Conservation (phyloP, 2,329 filamentous ascomycete species). For the Aspergillus sojae region DNA sequence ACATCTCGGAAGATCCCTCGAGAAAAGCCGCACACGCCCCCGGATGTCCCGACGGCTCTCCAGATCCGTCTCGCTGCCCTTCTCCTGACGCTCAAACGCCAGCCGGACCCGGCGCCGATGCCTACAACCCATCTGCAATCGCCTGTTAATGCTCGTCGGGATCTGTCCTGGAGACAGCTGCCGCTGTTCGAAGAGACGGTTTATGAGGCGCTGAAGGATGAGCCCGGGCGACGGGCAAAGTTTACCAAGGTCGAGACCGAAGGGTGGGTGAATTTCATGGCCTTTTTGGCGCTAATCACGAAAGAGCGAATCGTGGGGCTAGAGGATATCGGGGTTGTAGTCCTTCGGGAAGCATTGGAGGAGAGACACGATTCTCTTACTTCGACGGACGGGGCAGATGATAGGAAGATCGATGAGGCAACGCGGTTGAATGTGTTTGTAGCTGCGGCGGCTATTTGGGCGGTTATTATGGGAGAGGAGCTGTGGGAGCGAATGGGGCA, state of each 20-base stretch:
- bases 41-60: not conserved
- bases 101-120: constrained; percentile 7
- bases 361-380: constrained; percentile 7
- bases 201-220: constrained; percentile 5
- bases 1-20: constrained; percentile 11
- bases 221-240: constrained; percentile 7
- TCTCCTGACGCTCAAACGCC: constrained; percentile 5
- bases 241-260: constrained; percentile 2
- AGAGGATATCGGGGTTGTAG: constrained; percentile 8
- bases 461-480: constrained; percentile 26
- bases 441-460: constrained; percentile 18
- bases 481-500: constrained; percentile 17
- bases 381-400: not conserved
- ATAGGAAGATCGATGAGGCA: not conserved
- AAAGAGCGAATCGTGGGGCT: constrained; percentile 5
- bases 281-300: constrained; percentile 16
- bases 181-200: constrained; percentile 10
- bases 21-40: not conserved
- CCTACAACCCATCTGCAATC: not conserved
- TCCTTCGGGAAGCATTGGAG: constrained; percentile 13
- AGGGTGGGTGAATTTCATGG: constrained; percentile 14
- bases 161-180: constrained; percentile 3
- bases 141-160: not conserved
- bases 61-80: constrained; percentile 13
- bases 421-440: constrained; percentile 12